Conservation (phyloP, 306 rosid genomes). For the Dalbergia cochinchinensis region DNA sequence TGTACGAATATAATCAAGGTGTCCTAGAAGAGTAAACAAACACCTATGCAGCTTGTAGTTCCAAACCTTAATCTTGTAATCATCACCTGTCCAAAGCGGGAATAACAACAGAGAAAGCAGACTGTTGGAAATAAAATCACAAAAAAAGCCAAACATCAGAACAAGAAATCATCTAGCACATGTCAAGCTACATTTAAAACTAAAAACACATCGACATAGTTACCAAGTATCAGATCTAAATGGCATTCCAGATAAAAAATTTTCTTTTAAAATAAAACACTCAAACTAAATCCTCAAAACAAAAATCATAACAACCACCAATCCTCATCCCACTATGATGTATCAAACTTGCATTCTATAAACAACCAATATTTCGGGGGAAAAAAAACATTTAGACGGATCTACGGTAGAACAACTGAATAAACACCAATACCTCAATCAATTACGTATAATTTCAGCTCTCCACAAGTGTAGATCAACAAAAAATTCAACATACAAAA, state of each 20-base stretch:
- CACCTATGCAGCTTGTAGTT: conserved; percentile 94
- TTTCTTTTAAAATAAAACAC: not conserved
- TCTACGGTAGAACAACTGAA: not conserved
- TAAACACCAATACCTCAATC: not conserved
- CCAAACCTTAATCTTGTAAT: conserved; percentile 98
- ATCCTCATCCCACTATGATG: not conserved
- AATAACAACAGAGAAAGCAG: not conserved
- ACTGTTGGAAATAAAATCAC: not conserved
- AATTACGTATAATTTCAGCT: not conserved
- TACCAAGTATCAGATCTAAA: conserved; percentile 34
- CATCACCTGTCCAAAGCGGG: conserved; percentile 73
- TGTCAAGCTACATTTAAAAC: not conserved
- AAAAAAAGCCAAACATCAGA: not conserved
- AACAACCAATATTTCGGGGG: too few relatives aligned
- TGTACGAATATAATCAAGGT: conserved; percentile 92
- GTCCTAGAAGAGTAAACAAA: conserved; percentile 91
- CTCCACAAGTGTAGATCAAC: not conserved
- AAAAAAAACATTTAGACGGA: not conserved
- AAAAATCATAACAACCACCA: not conserved
- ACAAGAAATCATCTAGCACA: not conserved
- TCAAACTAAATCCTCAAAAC: not conserved
- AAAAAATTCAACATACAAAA: not conserved
- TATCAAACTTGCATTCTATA: not conserved
- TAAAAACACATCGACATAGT: not conserved
- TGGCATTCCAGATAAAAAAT: not conserved